Conservation (phyloP, 2,329 filamentous ascomycete genomes). For the Geosmithia putterillii region DNA sequence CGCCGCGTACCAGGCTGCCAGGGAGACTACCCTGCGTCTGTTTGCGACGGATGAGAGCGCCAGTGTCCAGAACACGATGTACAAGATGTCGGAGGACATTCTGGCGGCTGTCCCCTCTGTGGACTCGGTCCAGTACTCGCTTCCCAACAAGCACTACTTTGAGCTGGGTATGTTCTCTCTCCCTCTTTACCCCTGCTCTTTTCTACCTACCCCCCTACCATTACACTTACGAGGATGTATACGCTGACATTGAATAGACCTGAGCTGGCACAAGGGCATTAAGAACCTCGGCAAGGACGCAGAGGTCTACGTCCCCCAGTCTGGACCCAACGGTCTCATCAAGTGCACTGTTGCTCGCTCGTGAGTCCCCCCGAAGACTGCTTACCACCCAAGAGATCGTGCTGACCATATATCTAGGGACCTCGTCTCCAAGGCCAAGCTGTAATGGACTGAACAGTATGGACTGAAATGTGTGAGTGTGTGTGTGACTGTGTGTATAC, state of each 20-base stretch:
- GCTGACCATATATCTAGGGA: background rate
- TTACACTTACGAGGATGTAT: too few relatives aligned
- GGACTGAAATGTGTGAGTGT: background rate
- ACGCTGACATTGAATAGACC: conserved; percentile 40
- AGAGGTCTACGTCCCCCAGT: conserved; percentile 89
- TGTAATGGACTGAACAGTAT: background rate
- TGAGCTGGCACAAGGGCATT: conserved; percentile 91
- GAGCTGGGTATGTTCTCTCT: conserved; percentile 61
- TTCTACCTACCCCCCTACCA: background rate
- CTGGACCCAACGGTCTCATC: conserved; percentile 88
- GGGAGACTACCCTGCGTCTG: conserved; percentile 75
- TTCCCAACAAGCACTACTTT: conserved; percentile 99
- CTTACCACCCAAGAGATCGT: too few relatives aligned
- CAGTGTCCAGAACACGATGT: conserved; percentile 96
- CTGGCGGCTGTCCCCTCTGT: conserved; percentile 62
- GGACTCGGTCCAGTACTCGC: conserved; percentile 62
- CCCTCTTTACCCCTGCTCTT: background rate
- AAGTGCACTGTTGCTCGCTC: conserved; percentile 72
- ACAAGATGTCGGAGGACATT: conserved; percentile 91
- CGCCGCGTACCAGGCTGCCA: conserved; percentile 63
- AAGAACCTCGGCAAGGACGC: conserved; percentile 95
- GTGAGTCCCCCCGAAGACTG: conserved; percentile 6
- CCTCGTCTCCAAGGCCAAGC: conserved; percentile 1
- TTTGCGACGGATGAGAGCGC: conserved; percentile 87
- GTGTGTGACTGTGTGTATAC: background rate